Conservation (phyloP, 345 rosid species). For the Hibiscus syriacus region DNA sequence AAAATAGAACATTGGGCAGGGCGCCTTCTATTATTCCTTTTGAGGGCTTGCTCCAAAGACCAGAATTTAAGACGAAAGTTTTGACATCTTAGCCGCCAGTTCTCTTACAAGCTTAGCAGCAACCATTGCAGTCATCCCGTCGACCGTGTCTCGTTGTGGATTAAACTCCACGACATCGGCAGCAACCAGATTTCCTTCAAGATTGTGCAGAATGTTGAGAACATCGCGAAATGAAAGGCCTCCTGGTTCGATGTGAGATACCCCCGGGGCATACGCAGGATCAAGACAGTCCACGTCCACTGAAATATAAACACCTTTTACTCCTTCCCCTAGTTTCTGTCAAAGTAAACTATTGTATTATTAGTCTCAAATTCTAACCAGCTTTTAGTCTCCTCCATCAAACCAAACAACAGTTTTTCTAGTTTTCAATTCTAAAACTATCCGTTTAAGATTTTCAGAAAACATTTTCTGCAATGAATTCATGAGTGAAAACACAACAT, state of each 20-base stretch:
- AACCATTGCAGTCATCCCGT: constrained; percentile 99
- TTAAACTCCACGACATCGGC: constrained; percentile 96
- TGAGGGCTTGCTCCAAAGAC: neutral
- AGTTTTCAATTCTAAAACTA: neutral
- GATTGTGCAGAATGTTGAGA: constrained; percentile 83
- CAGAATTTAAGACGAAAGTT: neutral
- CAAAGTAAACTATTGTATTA: neutral
- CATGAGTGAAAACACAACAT: neutral
- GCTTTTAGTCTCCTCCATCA: neutral
- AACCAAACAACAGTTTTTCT: neutral
- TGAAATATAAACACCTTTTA: constrained; percentile 85
- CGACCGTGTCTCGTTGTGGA: constrained; percentile 96
- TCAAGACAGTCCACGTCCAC: constrained; percentile 93
- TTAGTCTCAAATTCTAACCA: neutral
- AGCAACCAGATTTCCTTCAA: constrained; percentile 76
- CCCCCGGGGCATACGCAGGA: constrained; percentile 98
- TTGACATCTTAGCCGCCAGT: constrained; percentile 82
- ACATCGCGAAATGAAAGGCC: constrained; percentile 88
- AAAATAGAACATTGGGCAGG: neutral
- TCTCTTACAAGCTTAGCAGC: constrained; percentile 98
- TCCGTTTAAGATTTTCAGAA: neutral
- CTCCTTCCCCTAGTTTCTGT: constrained; percentile 97
- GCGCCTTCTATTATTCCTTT: neutral
- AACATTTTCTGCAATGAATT: neutral
- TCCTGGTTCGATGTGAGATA: constrained; percentile 96